Evolutionary conservation across 108 stramenopile species (phyloP), one percentile per base, ranked within the genome.

Genomic region (Mayamaea pseudoterrestris): DNA sequence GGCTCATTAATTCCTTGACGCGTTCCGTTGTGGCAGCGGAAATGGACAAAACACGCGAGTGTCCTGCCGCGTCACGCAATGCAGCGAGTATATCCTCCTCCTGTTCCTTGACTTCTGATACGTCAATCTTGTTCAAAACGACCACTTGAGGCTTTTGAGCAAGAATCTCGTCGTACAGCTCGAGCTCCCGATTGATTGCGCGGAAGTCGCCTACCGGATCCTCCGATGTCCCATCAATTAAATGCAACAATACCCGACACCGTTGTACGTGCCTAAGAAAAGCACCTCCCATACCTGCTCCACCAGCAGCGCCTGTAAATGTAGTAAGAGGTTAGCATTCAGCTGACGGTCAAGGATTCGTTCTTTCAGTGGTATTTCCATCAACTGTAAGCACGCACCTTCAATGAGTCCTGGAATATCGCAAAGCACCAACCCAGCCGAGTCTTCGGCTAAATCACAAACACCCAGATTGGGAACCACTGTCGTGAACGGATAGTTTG

Each of bases 401-500:
- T 90, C 89, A 57, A 95, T 86, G 35, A 95, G 55, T 14, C 94
- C 94, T 18, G 94, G 94, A 69, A 95, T 92, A 63, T 95, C 94
- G 46, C 83, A 88, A 32, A 95, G 49, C 26, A 93, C 76, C 55
- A 94, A 50, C n/a, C 90, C 90, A 27, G 72, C 68, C 26, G 83
- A 76, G 27, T 79, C 79, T 21, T 74, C 83, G 3, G 76, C 80
- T 21, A 91, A 61, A 67, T 91, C 89, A 46, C 83, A 90, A 7
- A 91, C 93, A 12, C 97, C 97, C 23, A 98, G 61, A 58, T 98
- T 98, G 2, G 97, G 97, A 11, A 92, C 88, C 45, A 96, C 82
- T 1, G 97, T 98, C 7, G 97, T 98, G 54, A 98, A 98, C 14
- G 97, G 92, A 70, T 98, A 98, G 59, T 94, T 83, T 20, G 97